Conservation (phyloP, 345 rosid genomes). For the Triadica sebifera region DNA sequence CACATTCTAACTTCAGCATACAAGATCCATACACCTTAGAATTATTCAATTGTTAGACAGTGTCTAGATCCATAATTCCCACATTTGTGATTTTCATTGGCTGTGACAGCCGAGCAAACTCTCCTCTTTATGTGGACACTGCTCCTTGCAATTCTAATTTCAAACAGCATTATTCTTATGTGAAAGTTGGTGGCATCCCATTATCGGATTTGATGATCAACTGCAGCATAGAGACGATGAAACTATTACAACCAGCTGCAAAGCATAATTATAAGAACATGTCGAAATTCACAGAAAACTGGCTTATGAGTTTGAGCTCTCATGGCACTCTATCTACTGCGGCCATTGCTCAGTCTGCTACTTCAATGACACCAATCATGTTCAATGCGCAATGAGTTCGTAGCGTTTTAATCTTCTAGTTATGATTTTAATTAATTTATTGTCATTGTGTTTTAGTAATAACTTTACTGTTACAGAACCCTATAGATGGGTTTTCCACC, state of each 20-base stretch:
- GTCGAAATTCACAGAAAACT: neutral
- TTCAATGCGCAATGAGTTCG: neutral
- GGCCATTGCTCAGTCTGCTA: neutral
- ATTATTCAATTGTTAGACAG: too few species aligned
- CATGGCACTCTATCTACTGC: constrained; percentile 7
- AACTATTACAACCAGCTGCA: neutral
- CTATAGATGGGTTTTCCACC: neutral
- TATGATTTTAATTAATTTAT: too few species aligned
- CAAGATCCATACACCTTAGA: neutral
- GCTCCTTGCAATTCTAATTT: neutral
- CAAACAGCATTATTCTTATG: neutral
- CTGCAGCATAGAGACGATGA: neutral
- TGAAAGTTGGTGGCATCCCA: neutral
- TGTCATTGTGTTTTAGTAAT: too few species aligned
- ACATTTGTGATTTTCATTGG: neutral
- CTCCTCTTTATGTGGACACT: neutral
- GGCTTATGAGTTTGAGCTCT: constrained; percentile 9
- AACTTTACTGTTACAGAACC: neutral
- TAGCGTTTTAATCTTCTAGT: neutral
- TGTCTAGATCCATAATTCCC: neutral
- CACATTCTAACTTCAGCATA: fast-evolving
- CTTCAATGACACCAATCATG: neutral
- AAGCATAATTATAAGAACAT: neutral
- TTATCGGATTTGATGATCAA: neutral
- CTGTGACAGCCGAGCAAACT: neutral